These are phyloP conservation scores for Pseudogymnoascus verrucosus DNA, from an alignment of 2,329 filamentous ascomycete genomes.

Conservation along the genomic window DNA sequence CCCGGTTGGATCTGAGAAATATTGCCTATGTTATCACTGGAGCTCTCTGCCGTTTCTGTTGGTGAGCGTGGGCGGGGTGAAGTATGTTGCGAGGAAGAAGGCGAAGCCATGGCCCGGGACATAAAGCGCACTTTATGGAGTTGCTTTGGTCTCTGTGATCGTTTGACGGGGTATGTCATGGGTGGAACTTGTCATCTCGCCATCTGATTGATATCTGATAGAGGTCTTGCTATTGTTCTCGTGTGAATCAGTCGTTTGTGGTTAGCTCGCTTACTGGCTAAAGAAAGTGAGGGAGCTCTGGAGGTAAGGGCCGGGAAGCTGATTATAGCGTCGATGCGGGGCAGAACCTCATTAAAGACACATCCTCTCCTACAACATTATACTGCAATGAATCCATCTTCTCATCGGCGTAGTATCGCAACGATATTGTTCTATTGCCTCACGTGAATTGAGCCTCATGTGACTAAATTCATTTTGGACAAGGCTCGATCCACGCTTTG, in stretches of 20 bases:
- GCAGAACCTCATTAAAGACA: background rate
- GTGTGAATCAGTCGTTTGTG: background rate
- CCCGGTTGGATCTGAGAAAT: background rate
- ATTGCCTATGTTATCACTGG: background rate
- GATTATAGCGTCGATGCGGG: background rate
- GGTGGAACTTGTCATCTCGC: constrained; percentile 15
- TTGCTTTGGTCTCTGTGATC: constrained; percentile 18
- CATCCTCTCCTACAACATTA: background rate
- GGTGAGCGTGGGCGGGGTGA: background rate
- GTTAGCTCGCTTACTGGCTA: background rate
- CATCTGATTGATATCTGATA: constrained; percentile 5
- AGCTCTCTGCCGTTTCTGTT: background rate
- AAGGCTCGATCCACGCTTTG: background rate
- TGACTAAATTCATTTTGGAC: background rate
- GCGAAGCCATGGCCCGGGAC: constrained; percentile 18
- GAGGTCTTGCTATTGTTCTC: constrained; percentile 12
- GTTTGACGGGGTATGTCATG: constrained; percentile 27
- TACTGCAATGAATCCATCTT: background rate
- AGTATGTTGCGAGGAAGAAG: background rate
- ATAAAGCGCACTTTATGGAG: constrained; percentile 24
- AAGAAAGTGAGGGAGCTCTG: background rate
- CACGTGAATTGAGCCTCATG: constrained; percentile 4
- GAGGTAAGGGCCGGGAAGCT: background rate
- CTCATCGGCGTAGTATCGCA: background rate
- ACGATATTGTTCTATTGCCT: background rate